phyloP scores from a whole-genome alignment of 768 basidiomycete genomes.

The Sporobolomyces roseus region DNA sequence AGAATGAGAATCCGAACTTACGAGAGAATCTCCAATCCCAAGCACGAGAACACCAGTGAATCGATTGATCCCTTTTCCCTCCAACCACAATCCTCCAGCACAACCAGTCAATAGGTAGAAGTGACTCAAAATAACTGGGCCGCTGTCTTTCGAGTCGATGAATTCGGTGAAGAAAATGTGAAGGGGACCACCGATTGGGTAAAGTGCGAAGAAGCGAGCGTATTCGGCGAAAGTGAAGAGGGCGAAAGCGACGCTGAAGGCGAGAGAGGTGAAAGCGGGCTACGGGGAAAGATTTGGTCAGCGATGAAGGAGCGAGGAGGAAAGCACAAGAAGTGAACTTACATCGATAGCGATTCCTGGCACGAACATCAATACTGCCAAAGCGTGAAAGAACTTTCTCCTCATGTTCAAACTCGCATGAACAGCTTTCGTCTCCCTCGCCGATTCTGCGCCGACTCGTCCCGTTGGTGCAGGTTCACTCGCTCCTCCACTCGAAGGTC shows the following conservation, averaged over 20 bases:
- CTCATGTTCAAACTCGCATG: conserved; percentile 81
- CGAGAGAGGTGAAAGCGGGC: conserved; percentile 94
- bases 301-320: not conserved
- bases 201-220: conserved; percentile 95
- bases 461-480: not conserved
- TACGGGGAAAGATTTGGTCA: conserved; percentile 48
- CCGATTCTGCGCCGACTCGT: conserved; percentile 26
- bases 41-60: conserved; percentile 84
- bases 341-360: conserved; percentile 91
- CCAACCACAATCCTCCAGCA: conserved; percentile 89
- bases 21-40: conserved; percentile 90
- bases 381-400: conserved; percentile 92
- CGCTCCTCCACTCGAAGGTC: conserved; percentile 56
- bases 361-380: conserved; percentile 93
- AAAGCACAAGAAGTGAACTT: conserved; percentile 49
- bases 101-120: conserved; percentile 96
- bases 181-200: conserved; percentile 86
- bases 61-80: conserved; percentile 67
- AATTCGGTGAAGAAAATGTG: conserved; percentile 98
- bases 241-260: conserved; percentile 91
- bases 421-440: conserved; percentile 59
- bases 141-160: conserved; percentile 86
- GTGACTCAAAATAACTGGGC: conserved; percentile 93
- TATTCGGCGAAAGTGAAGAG: conserved; percentile 95
- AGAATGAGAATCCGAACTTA: conserved; percentile 43